These are phyloP conservation scores for Cladosporium velox DNA, from an alignment of 2,329 filamentous ascomycete genomes.

Conservation along the genomic window DNA sequence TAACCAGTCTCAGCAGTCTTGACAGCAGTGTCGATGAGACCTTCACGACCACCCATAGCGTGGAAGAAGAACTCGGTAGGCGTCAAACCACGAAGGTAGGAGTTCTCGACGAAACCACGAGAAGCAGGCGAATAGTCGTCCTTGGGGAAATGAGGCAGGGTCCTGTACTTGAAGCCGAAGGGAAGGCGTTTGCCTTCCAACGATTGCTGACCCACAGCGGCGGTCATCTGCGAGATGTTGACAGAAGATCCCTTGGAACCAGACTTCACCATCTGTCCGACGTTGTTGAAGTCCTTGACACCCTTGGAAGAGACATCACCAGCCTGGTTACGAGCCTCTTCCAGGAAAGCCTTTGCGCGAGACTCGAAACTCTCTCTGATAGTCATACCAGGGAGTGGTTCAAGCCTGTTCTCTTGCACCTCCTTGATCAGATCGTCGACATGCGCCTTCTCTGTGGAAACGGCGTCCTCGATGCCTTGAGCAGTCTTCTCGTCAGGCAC, in stretches of 20 bases:
- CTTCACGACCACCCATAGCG: constrained; percentile 99
- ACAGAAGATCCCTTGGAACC: constrained; percentile 98
- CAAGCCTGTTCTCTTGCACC: constrained; percentile 83
- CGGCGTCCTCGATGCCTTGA: constrained; percentile 77
- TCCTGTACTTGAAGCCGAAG: constrained; percentile 98
- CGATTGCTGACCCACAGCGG: constrained; percentile 95
- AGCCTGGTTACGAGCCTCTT: constrained; percentile 93
- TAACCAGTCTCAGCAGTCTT: constrained; percentile 99
- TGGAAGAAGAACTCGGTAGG: constrained; percentile 99
- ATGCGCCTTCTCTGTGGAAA: constrained; percentile 77
- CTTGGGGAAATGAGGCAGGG: constrained; percentile 96
- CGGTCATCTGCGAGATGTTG: constrained; percentile 99
- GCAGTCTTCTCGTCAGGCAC: constrained; percentile 88
- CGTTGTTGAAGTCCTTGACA: constrained; percentile 94
- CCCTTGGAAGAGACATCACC: constrained; percentile 89
- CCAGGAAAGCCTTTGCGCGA: constrained; percentile 90
- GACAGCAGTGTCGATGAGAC: constrained; percentile 98
- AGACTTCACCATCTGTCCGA: constrained; percentile 91
- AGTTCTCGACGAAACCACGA: constrained; percentile 97
- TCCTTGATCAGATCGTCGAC: constrained; percentile 73
- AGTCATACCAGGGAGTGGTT: constrained; percentile 97
- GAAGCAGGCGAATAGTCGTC: constrained; percentile 98
- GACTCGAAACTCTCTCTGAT: constrained; percentile 97
- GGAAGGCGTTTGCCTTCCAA: constrained; percentile 99
- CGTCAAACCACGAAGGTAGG: constrained; percentile 91